These are phyloP conservation scores for Serendipita indica DNA, from an alignment of 768 basidiomycete species.

Conservation along the genomic window DNA sequence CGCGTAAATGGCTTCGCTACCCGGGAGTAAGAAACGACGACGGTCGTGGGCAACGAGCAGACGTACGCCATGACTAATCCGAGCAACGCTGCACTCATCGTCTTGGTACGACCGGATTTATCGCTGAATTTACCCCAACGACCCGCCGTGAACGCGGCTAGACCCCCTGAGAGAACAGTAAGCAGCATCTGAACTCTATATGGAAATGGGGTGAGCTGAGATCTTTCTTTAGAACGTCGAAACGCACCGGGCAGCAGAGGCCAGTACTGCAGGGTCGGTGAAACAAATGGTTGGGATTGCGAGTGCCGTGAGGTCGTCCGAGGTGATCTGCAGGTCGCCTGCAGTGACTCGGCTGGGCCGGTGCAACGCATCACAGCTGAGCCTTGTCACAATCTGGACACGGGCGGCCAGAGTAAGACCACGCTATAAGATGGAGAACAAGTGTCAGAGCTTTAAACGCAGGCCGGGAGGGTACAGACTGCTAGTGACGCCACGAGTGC, in stretches of 20 bases:
- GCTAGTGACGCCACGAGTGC: conserved; percentile 50
- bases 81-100: conserved; percentile 48
- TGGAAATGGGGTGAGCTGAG: conserved; percentile 13
- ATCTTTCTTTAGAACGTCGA: not conserved
- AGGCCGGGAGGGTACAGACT: conserved; percentile 27
- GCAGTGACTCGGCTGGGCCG: conserved; percentile 22
- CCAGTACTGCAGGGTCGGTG: conserved; percentile 43
- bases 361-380: conserved; percentile 50
- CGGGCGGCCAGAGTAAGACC: conserved; percentile 68
- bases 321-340: conserved; percentile 19
- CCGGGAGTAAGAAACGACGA: conserved; percentile 4
- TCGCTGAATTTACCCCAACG: conserved; percentile 81
- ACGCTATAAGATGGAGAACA: conserved; percentile 31
- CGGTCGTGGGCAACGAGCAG: conserved; percentile 25
- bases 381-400: conserved; percentile 64
- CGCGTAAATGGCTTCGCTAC: conserved; percentile 64
- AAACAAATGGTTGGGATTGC: conserved; percentile 22
- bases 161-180: conserved; percentile 57
- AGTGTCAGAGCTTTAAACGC: conserved; percentile 4
- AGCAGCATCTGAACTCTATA: conserved; percentile 25
- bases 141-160: conserved; percentile 71
- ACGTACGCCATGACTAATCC: conserved; percentile 64
- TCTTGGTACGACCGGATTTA: conserved; percentile 54
- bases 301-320: not conserved
- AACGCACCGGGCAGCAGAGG: conserved; percentile 45